phyloP scores from a whole-genome alignment of 331 rosid species.

The Malus hybrid region DNA sequence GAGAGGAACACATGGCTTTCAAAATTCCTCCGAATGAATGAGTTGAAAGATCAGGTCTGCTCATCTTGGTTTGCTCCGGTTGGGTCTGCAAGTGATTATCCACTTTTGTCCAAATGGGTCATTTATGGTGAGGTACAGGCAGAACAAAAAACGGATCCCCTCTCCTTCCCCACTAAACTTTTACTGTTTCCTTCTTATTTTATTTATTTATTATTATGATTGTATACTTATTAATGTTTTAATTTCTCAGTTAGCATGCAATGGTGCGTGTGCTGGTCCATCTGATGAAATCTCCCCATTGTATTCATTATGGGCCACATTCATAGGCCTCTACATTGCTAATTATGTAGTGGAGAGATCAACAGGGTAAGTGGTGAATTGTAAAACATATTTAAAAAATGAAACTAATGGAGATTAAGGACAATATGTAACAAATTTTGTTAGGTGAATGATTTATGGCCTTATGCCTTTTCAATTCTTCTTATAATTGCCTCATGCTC shows the following conservation, averaged over 20 bases:
- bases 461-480: slow-evolving; percentile 2
- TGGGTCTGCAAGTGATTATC: slow-evolving; percentile 96
- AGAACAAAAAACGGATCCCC: neutral
- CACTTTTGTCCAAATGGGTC: slow-evolving; percentile 95
- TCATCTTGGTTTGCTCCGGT: slow-evolving; percentile 98
- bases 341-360: slow-evolving; percentile 95
- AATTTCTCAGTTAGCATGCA: slow-evolving; percentile 74
- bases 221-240: slow-evolving; percentile 9
- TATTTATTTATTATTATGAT: neutral
- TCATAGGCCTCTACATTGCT: slow-evolving; percentile 93
- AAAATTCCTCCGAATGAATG: slow-evolving; percentile 73
- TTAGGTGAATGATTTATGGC: neutral
- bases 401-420: neutral
- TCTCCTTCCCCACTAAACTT: neutral
- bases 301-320: slow-evolving; percentile 95
- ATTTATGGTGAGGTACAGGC: slow-evolving; percentile 85
- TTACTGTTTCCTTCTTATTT: slow-evolving; percentile 1
- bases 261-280: slow-evolving; percentile 75
- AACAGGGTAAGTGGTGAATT: slow-evolving; percentile 66
- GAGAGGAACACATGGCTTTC: slow-evolving; percentile 79
- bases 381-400: neutral
- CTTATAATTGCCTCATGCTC: neutral
- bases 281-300: slow-evolving; percentile 90
- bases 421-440: neutral
- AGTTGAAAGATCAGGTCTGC: slow-evolving; percentile 87